Evolutionary conservation across 2,329 filamentous ascomycete species (phyloP), one percentile per base, ranked within the genome.

Genomic region (Zasmidium citrigriseum): DNA sequence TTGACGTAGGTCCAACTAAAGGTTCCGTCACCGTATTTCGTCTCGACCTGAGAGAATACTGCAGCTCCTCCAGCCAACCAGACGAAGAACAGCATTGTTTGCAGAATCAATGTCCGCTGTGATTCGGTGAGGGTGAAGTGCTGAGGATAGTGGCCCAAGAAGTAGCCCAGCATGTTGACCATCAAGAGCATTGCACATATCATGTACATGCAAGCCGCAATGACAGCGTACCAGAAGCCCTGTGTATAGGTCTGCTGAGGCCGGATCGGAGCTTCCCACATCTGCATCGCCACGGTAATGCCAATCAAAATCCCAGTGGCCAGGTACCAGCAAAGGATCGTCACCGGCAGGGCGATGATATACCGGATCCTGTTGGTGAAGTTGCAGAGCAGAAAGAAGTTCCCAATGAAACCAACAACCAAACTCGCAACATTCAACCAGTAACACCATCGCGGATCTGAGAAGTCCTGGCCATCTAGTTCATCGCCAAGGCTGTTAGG

Each of bases 21-120:
- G 11, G 20, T 20, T 12, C 52, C 47, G 27, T 67, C 55, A 1
- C 76, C 77, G 44, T 72, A 72, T 10, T 69, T 60, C 2, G 59
- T 67, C 58, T 96, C 88, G 2, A 95, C 82, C 1, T 78, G 78
- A 4, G 86, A 85, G 69, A 95, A 96, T 0, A 96, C 77, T 0
- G 87, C 83, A 0, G 88, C 91, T 0, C 93, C 93, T 1, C 91
- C 75, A 0, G 90, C 86, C 0, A 97, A 78, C 79, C 95, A 96
- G 49, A 90, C 76, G 52, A 96, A 87, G 70, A 96, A 90, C 55
- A 89, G 78, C 74, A 96, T 96, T 1, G 91, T 96, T 74, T 97
- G 93, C 24, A 96, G 76, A 80, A 97, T 96, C 21, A 97, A 78
- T 0, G 91, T 96, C 10, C 93, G 84, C 73, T 97, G 93, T 60